These are phyloP conservation scores for Globisporangium solare DNA, from an alignment of 352 stramenopile species.

Conservation along the genomic window DNA sequence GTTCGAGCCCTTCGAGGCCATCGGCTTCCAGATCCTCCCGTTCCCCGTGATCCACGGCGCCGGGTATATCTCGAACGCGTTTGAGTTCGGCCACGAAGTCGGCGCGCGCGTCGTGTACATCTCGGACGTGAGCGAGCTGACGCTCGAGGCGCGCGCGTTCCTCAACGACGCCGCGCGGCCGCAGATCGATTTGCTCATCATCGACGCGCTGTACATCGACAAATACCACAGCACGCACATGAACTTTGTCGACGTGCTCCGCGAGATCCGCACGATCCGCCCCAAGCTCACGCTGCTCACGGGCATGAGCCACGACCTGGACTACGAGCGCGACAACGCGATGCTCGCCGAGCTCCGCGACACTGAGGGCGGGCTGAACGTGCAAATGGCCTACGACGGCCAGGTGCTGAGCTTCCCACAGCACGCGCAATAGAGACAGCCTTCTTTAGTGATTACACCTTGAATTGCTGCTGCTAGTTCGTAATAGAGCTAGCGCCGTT, in stretches of 20 bases:
- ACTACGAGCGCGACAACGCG: constrained; percentile 54
- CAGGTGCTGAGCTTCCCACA: constrained; percentile 50
- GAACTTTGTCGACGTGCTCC: constrained; percentile 67
- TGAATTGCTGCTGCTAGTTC: background rate
- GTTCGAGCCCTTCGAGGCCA: constrained; percentile 45
- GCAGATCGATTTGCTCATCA: constrained; percentile 74
- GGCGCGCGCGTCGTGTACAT: constrained; percentile 82
- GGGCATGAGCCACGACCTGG: constrained; percentile 84
- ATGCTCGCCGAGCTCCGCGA: constrained; percentile 39
- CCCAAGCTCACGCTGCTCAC: constrained; percentile 75
- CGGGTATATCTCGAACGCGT: constrained; percentile 74
- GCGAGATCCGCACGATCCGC: constrained; percentile 54
- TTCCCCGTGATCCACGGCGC: constrained; percentile 81
- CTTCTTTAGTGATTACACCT: background rate
- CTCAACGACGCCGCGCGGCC: constrained; percentile 50
- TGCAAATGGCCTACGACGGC: constrained; percentile 86
- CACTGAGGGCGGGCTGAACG: constrained; percentile 42
- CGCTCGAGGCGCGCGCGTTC: constrained; percentile 44
- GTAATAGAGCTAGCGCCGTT: background rate
- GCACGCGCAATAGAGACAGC: constrained; percentile 10
- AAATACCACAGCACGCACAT: constrained; percentile 84
- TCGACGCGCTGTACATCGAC: constrained; percentile 76
- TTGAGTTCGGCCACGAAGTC: constrained; percentile 73
- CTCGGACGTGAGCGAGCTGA: constrained; percentile 81
- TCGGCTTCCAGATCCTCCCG: constrained; percentile 44